Conservation (phyloP, 1,284 basidiomycete species). For the Rhodotorula sp. region DNA sequence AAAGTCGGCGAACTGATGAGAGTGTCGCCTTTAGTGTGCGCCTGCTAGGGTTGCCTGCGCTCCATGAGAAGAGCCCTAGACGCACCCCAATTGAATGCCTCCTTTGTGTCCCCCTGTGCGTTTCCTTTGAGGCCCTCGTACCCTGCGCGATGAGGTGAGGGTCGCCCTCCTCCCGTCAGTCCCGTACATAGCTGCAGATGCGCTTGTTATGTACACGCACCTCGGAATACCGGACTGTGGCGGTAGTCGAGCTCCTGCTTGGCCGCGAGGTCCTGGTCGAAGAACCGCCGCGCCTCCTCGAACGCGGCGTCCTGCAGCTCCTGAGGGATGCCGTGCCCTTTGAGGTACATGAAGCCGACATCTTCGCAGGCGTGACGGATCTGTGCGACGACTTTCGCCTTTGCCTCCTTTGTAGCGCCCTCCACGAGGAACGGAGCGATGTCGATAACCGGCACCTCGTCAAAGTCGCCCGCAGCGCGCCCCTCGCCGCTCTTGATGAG, state of each 20-base stretch:
- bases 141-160: not conserved
- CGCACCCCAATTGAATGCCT: constrained; percentile 18
- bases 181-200: not conserved
- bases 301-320: constrained; percentile 57
- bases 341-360: constrained; percentile 30
- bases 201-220: not conserved
- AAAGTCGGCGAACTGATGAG: too few species aligned
- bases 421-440: not conserved
- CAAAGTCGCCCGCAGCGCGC: not conserved
- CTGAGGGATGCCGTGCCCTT: constrained; percentile 66
- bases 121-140: constrained; percentile 18
- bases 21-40: too few species aligned
- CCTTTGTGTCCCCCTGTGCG: constrained; percentile 12
- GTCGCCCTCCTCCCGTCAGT: not conserved
- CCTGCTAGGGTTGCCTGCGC: too few species aligned
- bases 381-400: not conserved
- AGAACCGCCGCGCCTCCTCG: constrained; percentile 62
- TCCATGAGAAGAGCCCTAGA: too few species aligned
- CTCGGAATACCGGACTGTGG: not conserved
- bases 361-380: constrained; percentile 6
- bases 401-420: not conserved
- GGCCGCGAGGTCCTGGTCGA: constrained; percentile 54
- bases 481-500: not conserved
- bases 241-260: not conserved
- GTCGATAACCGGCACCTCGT: constrained; percentile 23